A percentile compares a stretch with the other conserved stretches of the same genome.
These are phyloP conservation scores for Thozetella sp. DNA, from an alignment of 495 filamentous ascomycete genomes.

Conservation along the genomic window DNA sequence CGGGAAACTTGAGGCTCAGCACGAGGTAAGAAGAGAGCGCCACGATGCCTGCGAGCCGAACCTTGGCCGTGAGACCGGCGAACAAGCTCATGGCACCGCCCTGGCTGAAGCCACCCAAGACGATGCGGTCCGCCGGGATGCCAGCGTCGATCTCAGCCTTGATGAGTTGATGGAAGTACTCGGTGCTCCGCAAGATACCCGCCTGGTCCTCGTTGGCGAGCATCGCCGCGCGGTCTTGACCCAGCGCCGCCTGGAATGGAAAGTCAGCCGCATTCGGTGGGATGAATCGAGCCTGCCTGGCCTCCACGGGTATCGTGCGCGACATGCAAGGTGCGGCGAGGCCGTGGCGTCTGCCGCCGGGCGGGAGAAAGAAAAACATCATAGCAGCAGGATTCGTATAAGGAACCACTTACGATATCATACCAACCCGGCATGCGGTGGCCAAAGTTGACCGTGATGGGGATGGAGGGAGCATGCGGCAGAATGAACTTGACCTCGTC, in stretches of 20 bases:
- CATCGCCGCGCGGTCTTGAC: conserved; percentile 45
- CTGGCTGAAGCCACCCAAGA: conserved; percentile 72
- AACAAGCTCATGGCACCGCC: conserved; percentile 57
- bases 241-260: conserved; percentile 21
- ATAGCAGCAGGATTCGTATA: too few species aligned
- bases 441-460: conserved; percentile 83
- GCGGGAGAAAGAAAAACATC: too few species aligned
- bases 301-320: neutral
- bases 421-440: conserved; percentile 93
- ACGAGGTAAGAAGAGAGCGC: conserved; percentile 83
- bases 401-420: conserved; percentile 79
- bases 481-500: conserved; percentile 91
- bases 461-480: conserved; percentile 88
- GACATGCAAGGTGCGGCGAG: too few species aligned
- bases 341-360: too few species aligned
- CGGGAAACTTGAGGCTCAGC: conserved; percentile 69
- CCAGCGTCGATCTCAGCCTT: conserved; percentile 80
- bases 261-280: neutral
- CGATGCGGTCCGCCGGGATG: conserved; percentile 79
- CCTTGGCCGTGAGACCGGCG: conserved; percentile 69
- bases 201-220: conserved; percentile 68
- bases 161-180: conserved; percentile 80
- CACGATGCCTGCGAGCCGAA: conserved; percentile 85
- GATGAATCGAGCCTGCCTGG: neutral
- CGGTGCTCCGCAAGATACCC: conserved; percentile 72